Evolutionary conservation across 2,329 filamentous ascomycete species (phyloP).

Genomic region (Erysiphe neolycopersici): DNA sequence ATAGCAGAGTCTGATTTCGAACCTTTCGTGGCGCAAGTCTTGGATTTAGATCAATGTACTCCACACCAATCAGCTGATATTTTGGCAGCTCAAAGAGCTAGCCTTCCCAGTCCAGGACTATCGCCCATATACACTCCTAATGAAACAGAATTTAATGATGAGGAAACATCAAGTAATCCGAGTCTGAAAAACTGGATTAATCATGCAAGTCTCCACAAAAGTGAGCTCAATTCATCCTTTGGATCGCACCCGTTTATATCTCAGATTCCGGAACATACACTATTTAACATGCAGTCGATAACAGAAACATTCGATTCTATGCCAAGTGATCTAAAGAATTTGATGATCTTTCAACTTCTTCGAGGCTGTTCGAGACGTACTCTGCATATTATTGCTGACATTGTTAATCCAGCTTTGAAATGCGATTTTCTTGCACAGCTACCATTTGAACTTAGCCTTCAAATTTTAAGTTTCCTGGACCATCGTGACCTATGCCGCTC

Average conservation of each 20-base stretch:
- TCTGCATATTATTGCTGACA: slow-evolving; percentile 64
- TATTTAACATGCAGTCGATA: slow-evolving; percentile 37
- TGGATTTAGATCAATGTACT: slow-evolving; percentile 21
- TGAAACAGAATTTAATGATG: slow-evolving; percentile 15
- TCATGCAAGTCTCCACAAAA: slow-evolving; percentile 8
- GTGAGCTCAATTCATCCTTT: slow-evolving; percentile 1
- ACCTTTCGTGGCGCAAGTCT: slow-evolving; percentile 25
- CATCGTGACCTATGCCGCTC: slow-evolving; percentile 66
- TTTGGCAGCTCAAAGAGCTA: slow-evolving; percentile 59
- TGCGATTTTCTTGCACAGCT: slow-evolving; percentile 74
- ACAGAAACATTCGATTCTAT: slow-evolving; percentile 77
- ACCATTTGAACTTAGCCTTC: slow-evolving; percentile 63
- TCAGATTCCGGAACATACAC: slow-evolving; percentile 5
- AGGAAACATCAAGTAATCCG: slow-evolving; percentile 14
- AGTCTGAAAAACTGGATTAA: slow-evolving; percentile 10
- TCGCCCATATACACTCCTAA: slow-evolving; percentile 69
- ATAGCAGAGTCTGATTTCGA: slow-evolving; percentile 47
- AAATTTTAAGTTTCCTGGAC: slow-evolving; percentile 70
- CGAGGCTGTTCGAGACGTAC: slow-evolving; percentile 70
- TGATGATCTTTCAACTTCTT: slow-evolving; percentile 90
- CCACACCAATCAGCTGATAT: slow-evolving; percentile 33
- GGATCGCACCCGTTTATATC: not conserved
- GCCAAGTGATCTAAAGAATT: slow-evolving; percentile 75
- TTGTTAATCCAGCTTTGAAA: slow-evolving; percentile 82
- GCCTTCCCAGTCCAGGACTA: slow-evolving; percentile 76